phyloP scores from a whole-genome alignment of 495 filamentous ascomycete genomes.

The Talaromyces trachyspermus region DNA sequence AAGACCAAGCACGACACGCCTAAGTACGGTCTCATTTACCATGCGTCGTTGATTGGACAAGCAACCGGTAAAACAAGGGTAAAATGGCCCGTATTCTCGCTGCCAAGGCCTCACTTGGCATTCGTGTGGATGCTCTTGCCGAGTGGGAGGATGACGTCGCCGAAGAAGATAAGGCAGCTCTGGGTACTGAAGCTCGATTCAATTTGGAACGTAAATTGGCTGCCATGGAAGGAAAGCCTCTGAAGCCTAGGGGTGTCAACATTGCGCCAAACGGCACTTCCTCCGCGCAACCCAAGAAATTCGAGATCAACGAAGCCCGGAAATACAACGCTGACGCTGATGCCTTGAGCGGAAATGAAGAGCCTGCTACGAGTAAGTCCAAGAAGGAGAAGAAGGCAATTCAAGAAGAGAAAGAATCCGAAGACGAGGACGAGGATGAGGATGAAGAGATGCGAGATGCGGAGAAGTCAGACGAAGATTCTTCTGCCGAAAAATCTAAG shows the following conservation, averaged over 20 bases:
- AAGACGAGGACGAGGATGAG: slow-evolving; percentile 41
- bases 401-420: slow-evolving; percentile 25
- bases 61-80: slow-evolving; percentile 97
- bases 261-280: slow-evolving; percentile 64
- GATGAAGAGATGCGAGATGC: slow-evolving; percentile 52
- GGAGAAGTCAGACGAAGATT: slow-evolving; percentile 22
- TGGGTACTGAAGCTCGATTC: slow-evolving; percentile 65
- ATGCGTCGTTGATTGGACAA: slow-evolving; percentile 93
- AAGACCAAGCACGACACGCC: slow-evolving; percentile 99
- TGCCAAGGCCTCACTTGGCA: slow-evolving; percentile 83
- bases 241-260: slow-evolving; percentile 63
- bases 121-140: slow-evolving; percentile 85
- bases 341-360: slow-evolving; percentile 65
- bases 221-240: slow-evolving; percentile 83
- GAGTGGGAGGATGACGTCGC: slow-evolving; percentile 72
- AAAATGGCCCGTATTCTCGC: slow-evolving; percentile 97
- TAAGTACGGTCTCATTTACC: slow-evolving; percentile 98
- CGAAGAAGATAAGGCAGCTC: slow-evolving; percentile 75
- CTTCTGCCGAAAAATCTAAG: slow-evolving; percentile 31
- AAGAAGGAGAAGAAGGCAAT: slow-evolving; percentile 47
- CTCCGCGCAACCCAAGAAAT: slow-evolving; percentile 62
- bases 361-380: slow-evolving; percentile 38
- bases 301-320: slow-evolving; percentile 85
- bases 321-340: slow-evolving; percentile 96
- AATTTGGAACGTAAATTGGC: slow-evolving; percentile 83